Evolutionary conservation across 129 eudicot species (phyloP), one percentile per base, ranked within the genome.

Genomic region (Chrysanthemum lavandulifolium): DNA sequence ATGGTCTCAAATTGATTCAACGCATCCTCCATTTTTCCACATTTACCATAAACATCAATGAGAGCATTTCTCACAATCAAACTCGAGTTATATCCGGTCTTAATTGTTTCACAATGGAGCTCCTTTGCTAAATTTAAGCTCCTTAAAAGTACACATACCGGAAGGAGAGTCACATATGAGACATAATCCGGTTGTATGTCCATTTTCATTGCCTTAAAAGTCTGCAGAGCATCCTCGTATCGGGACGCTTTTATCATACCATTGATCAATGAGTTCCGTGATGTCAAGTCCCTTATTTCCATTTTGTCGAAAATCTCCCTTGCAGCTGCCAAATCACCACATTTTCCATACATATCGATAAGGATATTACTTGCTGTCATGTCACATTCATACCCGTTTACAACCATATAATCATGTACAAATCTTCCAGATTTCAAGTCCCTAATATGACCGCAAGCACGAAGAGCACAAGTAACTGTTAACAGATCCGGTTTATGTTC

Each of bases 291-390:
- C 74, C 62, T 69, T 72, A 66, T 79, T 64, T 71, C 61, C 84
- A 83, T 83, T 64, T 65, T 67, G 72, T 83, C 82, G 25, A 88
- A 88, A 63, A 85, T 78, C 31, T 76, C 75, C 71, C 73, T 74
- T 57, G 87, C 74, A 60, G 73, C 65, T 23, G 67, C 43, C 14
- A 83, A 49, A 79, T 76, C 49, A 47, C 91, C 83, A 61, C 88
- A 83, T 70, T 81, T 88, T 15, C 85, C 81, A 64, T 88, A 86
- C 96, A 88, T 88, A 77, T 81, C 83, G 13, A 88, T 85, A 21
- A 86, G 65, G 23, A 83, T 83, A 76, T 88, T 88, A 72, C 76
- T 76, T 64, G 82, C 31, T 15, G 83, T 75, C 10, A 43, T 71
- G 68, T 83, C 89, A 81, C 82, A 82, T 23, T 74, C 80, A 19